Conservation (phyloP, 352 stramenopile genomes). For the Ophiocytium majus region DNA sequence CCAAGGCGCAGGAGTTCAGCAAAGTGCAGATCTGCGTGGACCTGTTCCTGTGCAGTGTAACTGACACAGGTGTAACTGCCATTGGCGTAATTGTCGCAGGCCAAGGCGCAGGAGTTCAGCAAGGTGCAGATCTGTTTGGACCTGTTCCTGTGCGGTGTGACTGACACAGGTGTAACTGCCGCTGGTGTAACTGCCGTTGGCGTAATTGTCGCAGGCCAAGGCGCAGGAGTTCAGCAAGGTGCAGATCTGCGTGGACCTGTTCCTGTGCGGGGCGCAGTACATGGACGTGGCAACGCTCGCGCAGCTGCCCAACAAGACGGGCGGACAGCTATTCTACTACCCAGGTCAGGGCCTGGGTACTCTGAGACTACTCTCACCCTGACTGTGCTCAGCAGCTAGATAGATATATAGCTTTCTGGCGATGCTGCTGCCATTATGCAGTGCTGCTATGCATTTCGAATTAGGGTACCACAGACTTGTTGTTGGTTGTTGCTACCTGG, state of each 20-base stretch:
- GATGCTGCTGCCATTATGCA: too few relatives aligned
- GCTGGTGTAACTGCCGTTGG: too few relatives aligned
- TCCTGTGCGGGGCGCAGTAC: conserved; percentile 86
- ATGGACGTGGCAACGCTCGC: conserved; percentile 90
- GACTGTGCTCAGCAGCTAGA: too few relatives aligned
- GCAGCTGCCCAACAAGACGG: conserved; percentile 90
- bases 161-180: too few relatives aligned
- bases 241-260: conserved; percentile 99
- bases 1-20: conserved; percentile 91
- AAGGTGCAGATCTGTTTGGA: conserved; percentile 98
- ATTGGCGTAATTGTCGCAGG: too few relatives aligned
- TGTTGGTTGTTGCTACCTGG: too few relatives aligned
- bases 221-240: conserved; percentile 93
- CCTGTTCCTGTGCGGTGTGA: conserved; percentile 86
- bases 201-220: conserved; percentile 71
- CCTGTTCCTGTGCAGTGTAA: conserved; percentile 88
- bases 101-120: conserved; percentile 91
- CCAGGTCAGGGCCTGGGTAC: conserved; percentile 57
- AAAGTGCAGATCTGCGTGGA: conserved; percentile 98
- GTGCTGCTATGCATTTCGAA: too few relatives aligned
- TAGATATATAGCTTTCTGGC: too few relatives aligned
- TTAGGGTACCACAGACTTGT: too few relatives aligned
- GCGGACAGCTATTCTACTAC: conserved; percentile 95
- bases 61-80: too few relatives aligned
- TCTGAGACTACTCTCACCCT: conserved; percentile 77